Conservation (phyloP, 2,329 filamentous ascomycete species). For the Trichoderma aggressivum region DNA sequence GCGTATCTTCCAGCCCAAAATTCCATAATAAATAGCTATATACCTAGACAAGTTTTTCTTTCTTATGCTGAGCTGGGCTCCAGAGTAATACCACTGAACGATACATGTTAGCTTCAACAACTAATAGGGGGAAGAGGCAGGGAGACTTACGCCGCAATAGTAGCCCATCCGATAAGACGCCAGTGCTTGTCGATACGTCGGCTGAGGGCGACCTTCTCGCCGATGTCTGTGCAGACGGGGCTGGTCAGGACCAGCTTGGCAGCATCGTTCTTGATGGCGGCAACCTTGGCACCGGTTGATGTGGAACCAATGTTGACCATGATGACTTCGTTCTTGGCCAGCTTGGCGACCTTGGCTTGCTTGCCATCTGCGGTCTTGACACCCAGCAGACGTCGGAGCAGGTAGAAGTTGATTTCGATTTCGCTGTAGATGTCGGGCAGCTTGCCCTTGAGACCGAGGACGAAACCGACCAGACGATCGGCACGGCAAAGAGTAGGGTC, state of each 20-base stretch:
- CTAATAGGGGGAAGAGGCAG: background rate
- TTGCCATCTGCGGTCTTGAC: constrained; percentile 98
- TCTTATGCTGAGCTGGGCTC: constrained; percentile 48
- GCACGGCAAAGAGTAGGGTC: constrained; percentile 98
- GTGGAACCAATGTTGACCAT: constrained; percentile 99
- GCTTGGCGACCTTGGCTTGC: constrained; percentile 98
- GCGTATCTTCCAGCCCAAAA: background rate
- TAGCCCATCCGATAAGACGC: constrained; percentile 90
- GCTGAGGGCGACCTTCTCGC: constrained; percentile 95
- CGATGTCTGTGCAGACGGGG: constrained; percentile 93
- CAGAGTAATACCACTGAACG: constrained; percentile 50
- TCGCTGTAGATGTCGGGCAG: constrained; percentile 97
- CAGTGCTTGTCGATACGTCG: constrained; percentile 99
- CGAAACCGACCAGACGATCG: constrained; percentile 97
- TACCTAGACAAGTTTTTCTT: background rate
- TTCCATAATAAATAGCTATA: constrained; percentile 1
- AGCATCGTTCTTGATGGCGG: constrained; percentile 95
- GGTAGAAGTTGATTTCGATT: constrained; percentile 99
- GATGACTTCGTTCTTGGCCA: constrained; percentile 97
- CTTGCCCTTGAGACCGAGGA: constrained; percentile 88
- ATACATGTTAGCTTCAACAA: constrained; percentile 24
- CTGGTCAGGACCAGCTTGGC: constrained; percentile 91
- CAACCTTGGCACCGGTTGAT: constrained; percentile 94
- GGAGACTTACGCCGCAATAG: constrained; percentile 64
- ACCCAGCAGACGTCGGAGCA: constrained; percentile 88